Base-by-base conservation (phyloP, 169 alveolate genomes). In the Plasmodium blacklocki region DNA sequence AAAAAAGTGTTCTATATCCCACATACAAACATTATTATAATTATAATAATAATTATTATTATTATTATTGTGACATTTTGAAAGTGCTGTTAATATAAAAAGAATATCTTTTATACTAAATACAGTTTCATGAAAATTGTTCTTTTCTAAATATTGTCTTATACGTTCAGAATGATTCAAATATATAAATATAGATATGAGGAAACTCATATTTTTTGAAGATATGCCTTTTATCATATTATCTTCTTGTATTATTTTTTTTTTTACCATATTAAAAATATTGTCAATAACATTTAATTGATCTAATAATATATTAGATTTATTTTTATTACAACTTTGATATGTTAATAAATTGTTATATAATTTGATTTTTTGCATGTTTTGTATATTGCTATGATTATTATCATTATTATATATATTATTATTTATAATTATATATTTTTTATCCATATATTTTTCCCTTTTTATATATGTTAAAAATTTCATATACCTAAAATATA, bases 141-240 rank as follows among this genome's bases (percentile, higher is more conserved):
- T 72, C 15, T 49, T 71, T 62, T 86, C 26, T 58, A 86, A 86
- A 86, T 86, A 62, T 23, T 49, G 50, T n/a, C 71, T 54, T 64
- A 86, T 60, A 60, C 60, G 74, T 7, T 19, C 64, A 3, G 92
- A 86, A 72, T 86, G 26, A 52, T 86, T 62, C 29, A 66, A 19
- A 39, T 86, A 59, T 19, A 60, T 9, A 72, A 71, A 86, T 26
- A 86, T 72, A 26, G 92, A 86, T 15, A 86, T 59, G 4, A 86
- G 59, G 9, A 59, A 72, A 15, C 88, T 58, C 92, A 72, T 86
- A 72, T 70, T 86, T 86, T 86, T 86, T 26, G 92, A 86, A 26
- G 88, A 71, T 63, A 68, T 29, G 11, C 32, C 49, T 18, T 8
- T 49, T 68, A 80, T 32, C 15, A 86, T 86, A 49, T 47, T 52